Evolutionary conservation across 1,284 basidiomycete genomes (phyloP).

Genomic region (Austroboletus novae-zelandiae): DNA sequence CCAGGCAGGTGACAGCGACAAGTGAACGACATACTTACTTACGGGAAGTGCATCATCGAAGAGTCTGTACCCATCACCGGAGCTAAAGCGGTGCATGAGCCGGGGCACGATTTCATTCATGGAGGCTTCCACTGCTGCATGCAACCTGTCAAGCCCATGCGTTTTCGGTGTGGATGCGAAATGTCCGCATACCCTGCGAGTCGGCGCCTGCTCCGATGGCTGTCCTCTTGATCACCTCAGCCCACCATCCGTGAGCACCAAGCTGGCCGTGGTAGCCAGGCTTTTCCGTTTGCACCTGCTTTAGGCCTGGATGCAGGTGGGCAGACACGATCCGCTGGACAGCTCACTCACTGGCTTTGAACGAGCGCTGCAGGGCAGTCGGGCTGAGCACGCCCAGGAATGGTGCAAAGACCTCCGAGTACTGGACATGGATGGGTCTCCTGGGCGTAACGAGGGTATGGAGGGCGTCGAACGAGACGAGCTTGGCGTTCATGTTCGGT

Average conservation of each 20-base stretch:
- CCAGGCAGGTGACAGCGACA: background rate
- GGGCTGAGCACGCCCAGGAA: conserved; percentile 59
- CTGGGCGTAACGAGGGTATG: conserved; percentile 67
- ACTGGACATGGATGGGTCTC: conserved; percentile 64
- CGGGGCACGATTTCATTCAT: conserved; percentile 51
- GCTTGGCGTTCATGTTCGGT: conserved; percentile 15
- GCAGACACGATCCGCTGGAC: background rate
- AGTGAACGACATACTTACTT: conserved; percentile 40
- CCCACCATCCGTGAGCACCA: conserved; percentile 65
- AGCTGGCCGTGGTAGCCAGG: conserved; percentile 46
- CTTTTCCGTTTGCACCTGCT: conserved; percentile 53
- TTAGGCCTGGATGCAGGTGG: conserved; percentile 49
- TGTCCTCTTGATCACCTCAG: conserved; percentile 66
- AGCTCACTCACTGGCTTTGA: conserved; percentile 56
- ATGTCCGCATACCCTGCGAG: conserved; percentile 39
- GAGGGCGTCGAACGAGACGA: conserved; percentile 72
- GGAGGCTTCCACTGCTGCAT: conserved; percentile 50
- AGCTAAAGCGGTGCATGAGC: conserved; percentile 65
- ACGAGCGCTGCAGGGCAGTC: conserved; percentile 49
- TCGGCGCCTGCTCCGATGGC: conserved; percentile 71
- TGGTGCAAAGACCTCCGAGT: conserved; percentile 62
- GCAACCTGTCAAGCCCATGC: conserved; percentile 13
- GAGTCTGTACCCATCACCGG: conserved; percentile 63
- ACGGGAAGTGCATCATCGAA: conserved; percentile 63
- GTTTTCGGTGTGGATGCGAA: conserved; percentile 22